Evolutionary conservation across 306 rosid genomes (phyloP), one percentile per base, ranked within the genome.

Genomic region (Aeschynomene evenia): DNA sequence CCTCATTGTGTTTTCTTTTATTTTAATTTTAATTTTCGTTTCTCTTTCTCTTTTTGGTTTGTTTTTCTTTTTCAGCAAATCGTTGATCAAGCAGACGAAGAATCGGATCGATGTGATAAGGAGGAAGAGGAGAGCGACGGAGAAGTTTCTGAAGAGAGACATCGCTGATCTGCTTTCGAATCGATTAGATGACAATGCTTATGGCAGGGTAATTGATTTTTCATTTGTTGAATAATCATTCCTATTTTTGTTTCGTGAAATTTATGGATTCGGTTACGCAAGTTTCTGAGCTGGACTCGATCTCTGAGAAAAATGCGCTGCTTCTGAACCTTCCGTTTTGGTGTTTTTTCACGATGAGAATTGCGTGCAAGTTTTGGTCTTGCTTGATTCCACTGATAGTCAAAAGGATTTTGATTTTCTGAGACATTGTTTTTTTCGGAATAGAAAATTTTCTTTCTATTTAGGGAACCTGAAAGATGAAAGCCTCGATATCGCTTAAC

Each of bases 21-120:
- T 63, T 9, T 39, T 64, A 13, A 8, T 54, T 20, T 1, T 50
- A 33, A 49, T 29, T 9, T 0, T 29, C 39, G 13, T 45, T 24
- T 46, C 13, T 33, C 9, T 19, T 6, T 9, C 15, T 19, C 20
- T 66, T 19, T 40, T 56, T 34, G 9, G 12, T 70, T 68, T 50
- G 23, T 4, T 15, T 74, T 74, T 49, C 9, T 5, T 63, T 80
- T 64, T 59, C 63, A 94, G 97, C 72, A 91, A 95, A 80, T 82
- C 95, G 76, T 63, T 80, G 87, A 84, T 95, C 62, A 89, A 95
- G 75, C 63, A 70, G 84, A 91, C 89, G 69, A 95, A 89, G 80
- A 81, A 80, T 72, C 95, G 97, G 88, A 95, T 95, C 88, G 96
- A 95, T 80, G 88, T 83, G 84, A 77, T 95, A 59, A 86, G 91